A percentile compares a stretch with the other conserved stretches of the same genome.
Conservation (phyloP, 1,284 basidiomycete species). For the Porodaedalea pini region DNA sequence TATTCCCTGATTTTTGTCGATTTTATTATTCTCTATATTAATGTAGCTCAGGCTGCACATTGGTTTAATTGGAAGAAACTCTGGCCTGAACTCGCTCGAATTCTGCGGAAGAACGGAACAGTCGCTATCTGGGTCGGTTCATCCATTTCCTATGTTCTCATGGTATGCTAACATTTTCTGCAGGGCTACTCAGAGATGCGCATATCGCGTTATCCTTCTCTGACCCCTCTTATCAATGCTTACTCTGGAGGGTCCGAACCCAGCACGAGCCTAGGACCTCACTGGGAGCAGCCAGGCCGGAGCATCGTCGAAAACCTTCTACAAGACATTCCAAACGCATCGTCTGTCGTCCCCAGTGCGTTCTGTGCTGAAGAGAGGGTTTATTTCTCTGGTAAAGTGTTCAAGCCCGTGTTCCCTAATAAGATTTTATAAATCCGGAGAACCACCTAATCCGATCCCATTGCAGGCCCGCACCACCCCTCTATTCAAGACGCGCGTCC, state of each 20-base stretch:
- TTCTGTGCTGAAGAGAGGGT: constrained; percentile 45
- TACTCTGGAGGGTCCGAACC: constrained; percentile 59
- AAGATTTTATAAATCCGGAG: background rate
- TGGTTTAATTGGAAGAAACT: constrained; percentile 79
- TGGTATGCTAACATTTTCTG: background rate
- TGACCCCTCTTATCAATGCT: constrained; percentile 55
- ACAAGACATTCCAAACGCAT: constrained; percentile 61
- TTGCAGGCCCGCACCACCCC: constrained; percentile 42
- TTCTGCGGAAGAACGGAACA: constrained; percentile 65
- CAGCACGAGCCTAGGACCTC: constrained; percentile 57
- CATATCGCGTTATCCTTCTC: constrained; percentile 54
- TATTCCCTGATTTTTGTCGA: background rate
- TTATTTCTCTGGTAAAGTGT: constrained; percentile 49
- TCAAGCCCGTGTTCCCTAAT: constrained; percentile 2
- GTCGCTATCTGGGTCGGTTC: constrained; percentile 70
- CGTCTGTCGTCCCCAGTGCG: constrained; percentile 32
- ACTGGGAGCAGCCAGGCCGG: constrained; percentile 82
- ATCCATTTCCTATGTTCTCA: background rate
- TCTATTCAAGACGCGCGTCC: constrained; percentile 42
- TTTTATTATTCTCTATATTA: background rate
- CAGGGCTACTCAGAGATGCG: constrained; percentile 81
- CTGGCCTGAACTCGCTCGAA: constrained; percentile 67
- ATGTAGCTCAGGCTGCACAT: constrained; percentile 75
- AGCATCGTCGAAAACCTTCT: constrained; percentile 72
- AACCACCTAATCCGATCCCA: too few relatives aligned